Evolutionary conservation across 768 basidiomycete species (phyloP).

Genomic region (Mycena latifolia): DNA sequence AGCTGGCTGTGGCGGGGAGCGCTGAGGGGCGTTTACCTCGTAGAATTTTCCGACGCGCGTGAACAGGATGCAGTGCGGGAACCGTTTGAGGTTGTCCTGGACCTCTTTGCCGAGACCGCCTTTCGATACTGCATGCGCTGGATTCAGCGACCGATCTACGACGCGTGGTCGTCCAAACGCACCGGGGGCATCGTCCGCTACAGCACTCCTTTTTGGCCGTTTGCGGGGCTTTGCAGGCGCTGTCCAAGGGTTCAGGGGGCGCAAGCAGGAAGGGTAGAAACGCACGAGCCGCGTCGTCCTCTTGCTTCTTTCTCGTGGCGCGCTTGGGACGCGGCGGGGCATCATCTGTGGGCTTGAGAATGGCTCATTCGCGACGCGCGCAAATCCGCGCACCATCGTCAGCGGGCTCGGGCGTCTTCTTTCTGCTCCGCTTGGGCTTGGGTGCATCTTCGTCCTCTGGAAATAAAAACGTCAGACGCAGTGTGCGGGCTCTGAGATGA

Average conservation of each 20-base stretch:
- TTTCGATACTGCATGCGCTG: conserved; percentile 13
- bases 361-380: background rate
- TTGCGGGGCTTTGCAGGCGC: conserved; percentile 14
- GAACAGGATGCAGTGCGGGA: conserved; percentile 90
- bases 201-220: conserved; percentile 1
- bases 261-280: background rate
- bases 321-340: conserved; percentile 20
- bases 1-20: conserved; percentile 23
- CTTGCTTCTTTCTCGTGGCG: conserved; percentile 21
- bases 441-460: conserved; percentile 19
- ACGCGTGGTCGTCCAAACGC: background rate
- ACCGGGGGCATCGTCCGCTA: conserved; percentile 14
- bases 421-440: conserved; percentile 19
- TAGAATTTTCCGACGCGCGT: conserved; percentile 97
- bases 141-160: background rate
- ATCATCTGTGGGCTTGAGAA: conserved; percentile 9
- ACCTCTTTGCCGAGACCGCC: conserved; percentile 76
- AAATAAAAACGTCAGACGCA: background rate
- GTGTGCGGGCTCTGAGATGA: background rate
- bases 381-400: conserved; percentile 16
- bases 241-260: background rate
- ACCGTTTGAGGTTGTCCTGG: conserved; percentile 74
- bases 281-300: conserved; percentile 24
- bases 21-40: conserved; percentile 67
- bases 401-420: conserved; percentile 4